phyloP scores from a whole-genome alignment of 1,284 basidiomycete genomes.

The Puccinia novopanici region DNA sequence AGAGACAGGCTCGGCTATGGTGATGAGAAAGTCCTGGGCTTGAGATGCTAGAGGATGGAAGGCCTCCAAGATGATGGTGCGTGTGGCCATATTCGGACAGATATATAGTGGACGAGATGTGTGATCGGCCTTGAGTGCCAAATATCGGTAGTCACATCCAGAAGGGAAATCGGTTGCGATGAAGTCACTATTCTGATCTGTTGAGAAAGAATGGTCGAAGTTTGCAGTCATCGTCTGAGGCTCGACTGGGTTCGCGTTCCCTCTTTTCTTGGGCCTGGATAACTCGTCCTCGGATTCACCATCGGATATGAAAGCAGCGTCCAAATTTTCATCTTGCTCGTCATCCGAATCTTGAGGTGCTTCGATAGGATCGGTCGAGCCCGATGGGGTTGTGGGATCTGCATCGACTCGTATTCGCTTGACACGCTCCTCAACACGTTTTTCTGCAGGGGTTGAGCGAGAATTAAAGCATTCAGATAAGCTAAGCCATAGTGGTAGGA shows the following conservation, averaged over 20 bases:
- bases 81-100: conserved; percentile 73
- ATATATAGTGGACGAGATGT: conserved; percentile 89
- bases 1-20: conserved; percentile 98
- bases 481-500: too few relatives aligned
- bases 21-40: conserved; percentile 96
- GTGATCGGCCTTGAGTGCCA: conserved; percentile 85
- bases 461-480: too few relatives aligned
- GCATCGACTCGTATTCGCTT: conserved; percentile 9
- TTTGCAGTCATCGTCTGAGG: conserved; percentile 37
- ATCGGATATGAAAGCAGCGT: conserved; percentile 45
- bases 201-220: conserved; percentile 22
- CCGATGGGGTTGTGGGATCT: background rate
- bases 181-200: conserved; percentile 29
- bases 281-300: conserved; percentile 49
- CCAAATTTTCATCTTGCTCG: conserved; percentile 43
- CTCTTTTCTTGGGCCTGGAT: background rate
- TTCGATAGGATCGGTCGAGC: background rate
- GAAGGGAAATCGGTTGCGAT: conserved; percentile 44
- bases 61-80: conserved; percentile 91
- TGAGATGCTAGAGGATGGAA: conserved; percentile 96
- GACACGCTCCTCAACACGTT: background rate
- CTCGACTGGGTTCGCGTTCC: conserved; percentile 26
- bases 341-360: conserved; percentile 13
- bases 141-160: conserved; percentile 71
- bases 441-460: background rate